A percentile compares a stretch with the other conserved stretches of the same genome.
These are phyloP conservation scores for Drechslera avenae DNA, from an alignment of 2,329 filamentous ascomycete species.

Conservation along the genomic window DNA sequence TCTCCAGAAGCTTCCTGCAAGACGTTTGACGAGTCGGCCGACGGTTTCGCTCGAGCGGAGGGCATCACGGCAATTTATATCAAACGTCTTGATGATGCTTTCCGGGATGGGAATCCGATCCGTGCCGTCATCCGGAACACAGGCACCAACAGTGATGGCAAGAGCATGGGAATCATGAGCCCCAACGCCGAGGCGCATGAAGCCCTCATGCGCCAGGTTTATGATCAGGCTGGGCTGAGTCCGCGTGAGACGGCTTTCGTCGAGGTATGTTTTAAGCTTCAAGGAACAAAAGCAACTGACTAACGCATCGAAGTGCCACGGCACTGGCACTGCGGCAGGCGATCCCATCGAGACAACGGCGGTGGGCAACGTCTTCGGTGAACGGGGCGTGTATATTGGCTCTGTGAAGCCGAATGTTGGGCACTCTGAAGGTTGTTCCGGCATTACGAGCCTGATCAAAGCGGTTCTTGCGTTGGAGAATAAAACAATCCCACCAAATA, in stretches of 20 bases:
- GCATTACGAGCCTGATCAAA: too few species aligned
- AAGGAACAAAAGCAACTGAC: too few species aligned
- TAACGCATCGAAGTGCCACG: conserved; percentile 49
- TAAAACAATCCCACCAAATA: too few species aligned
- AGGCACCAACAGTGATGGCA: conserved; percentile 22
- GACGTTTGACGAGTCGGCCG: conserved; percentile 26
- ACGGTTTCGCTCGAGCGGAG: conserved; percentile 35
- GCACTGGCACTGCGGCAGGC: conserved; percentile 54
- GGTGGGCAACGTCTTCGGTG: too few species aligned
- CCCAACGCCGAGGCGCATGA: neutral
- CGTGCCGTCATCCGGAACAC: conserved; percentile 37
- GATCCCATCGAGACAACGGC: neutral
- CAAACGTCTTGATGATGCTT: conserved; percentile 35
- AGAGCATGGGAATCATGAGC: conserved; percentile 9
- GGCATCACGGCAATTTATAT: conserved; percentile 33
- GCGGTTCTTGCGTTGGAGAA: too few species aligned
- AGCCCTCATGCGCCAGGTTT: neutral
- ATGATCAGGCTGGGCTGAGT: neutral
- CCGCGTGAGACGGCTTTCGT: too few species aligned
- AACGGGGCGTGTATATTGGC: neutral
- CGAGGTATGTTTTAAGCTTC: too few species aligned
- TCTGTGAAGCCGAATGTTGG: neutral
- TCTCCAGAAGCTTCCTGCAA: neutral
- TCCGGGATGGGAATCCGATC: conserved; percentile 39
- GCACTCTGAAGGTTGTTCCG: too few species aligned